Evolutionary conservation across 2,329 filamentous ascomycete species (phyloP).

Genomic region (Talaromyces albobiverticillius): DNA sequence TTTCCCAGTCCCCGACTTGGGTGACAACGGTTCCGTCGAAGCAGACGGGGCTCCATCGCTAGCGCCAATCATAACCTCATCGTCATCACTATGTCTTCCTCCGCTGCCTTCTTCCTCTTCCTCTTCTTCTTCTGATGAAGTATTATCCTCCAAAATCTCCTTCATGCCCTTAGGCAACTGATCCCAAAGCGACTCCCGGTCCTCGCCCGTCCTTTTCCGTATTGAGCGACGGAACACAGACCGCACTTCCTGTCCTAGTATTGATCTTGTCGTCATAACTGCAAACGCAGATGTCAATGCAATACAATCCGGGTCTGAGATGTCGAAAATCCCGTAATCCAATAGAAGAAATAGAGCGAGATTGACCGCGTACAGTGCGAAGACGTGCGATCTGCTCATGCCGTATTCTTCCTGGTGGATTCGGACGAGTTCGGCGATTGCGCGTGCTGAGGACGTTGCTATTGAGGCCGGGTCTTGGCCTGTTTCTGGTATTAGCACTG

Average conservation of each 20-base stretch:
- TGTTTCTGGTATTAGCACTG: not conserved
- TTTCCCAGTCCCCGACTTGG: not conserved
- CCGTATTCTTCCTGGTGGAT: slow-evolving; percentile 33
- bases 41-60: not conserved
- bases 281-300: slow-evolving; percentile 32
- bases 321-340: slow-evolving; percentile 23
- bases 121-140: slow-evolving; percentile 20
- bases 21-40: not conserved
- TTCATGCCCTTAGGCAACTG: slow-evolving; percentile 25
- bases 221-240: slow-evolving; percentile 35
- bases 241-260: slow-evolving; percentile 32
- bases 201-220: slow-evolving; percentile 8
- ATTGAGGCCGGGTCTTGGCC: slow-evolving; percentile 16
- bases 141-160: slow-evolving; percentile 31
- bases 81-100: not conserved
- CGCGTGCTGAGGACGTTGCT: slow-evolving; percentile 27
- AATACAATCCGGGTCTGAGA: slow-evolving; percentile 34
- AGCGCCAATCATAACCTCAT: not conserved
- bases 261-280: slow-evolving; percentile 32
- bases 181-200: slow-evolving; percentile 8
- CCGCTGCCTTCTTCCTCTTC: not conserved
- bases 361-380: slow-evolving; percentile 38
- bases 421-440: slow-evolving; percentile 28
- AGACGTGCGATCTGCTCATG: slow-evolving; percentile 33
- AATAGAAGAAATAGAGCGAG: slow-evolving; percentile 35